phyloP scores from a whole-genome alignment of 129 eudicot species.

The Cynara cardunculus region DNA sequence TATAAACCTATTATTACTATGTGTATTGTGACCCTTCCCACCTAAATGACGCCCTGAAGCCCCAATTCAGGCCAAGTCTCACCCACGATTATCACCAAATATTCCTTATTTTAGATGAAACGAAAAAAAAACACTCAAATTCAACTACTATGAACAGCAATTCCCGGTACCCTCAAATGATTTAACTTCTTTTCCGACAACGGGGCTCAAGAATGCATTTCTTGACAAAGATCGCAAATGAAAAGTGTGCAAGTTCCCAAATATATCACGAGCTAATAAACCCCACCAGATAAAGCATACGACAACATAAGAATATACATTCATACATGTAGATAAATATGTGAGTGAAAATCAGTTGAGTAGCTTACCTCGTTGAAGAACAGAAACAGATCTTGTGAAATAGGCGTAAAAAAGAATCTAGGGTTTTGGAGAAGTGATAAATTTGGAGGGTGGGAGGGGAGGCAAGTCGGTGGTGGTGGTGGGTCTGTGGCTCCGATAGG shows the following conservation, averaged over 20 bases:
- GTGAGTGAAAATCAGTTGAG: conserved; percentile 5
- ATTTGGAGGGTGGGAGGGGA: neutral
- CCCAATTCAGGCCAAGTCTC: neutral
- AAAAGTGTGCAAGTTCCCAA: neutral
- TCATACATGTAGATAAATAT: neutral
- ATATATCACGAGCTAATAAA: neutral
- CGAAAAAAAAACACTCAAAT: neutral
- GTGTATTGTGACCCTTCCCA: neutral
- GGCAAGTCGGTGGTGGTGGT: conserved; percentile 17
- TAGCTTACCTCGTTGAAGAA: conserved; percentile 20
- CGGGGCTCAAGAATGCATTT: neutral
- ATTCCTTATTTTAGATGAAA: neutral
- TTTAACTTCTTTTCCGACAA: neutral
- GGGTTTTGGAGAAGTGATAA: conserved; percentile 30
- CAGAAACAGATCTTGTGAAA: conserved; percentile 21
- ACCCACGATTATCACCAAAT: neutral
- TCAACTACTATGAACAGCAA: neutral
- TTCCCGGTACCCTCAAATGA: neutral
- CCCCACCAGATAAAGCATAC: neutral
- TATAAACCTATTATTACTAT: neutral
- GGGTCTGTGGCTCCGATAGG: conserved; percentile 15
- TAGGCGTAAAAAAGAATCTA: conserved; percentile 13
- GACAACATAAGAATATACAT: neutral
- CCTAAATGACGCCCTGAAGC: neutral
- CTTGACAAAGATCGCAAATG: neutral